Conservation (phyloP, 2,329 filamentous ascomycete species). For the Penicillium sp. region DNA sequence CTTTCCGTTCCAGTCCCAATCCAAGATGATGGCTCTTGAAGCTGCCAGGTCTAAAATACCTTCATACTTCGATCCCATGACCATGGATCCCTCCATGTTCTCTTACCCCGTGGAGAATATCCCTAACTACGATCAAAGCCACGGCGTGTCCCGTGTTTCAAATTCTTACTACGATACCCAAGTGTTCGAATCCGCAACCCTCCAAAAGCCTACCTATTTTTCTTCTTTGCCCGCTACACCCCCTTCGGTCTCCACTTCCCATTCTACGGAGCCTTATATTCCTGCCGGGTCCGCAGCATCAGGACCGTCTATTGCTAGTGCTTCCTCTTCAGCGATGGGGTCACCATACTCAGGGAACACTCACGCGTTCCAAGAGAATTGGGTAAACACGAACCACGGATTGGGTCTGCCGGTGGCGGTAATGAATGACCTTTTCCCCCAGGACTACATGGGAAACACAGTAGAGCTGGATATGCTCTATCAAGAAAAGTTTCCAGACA, state of each 20-base stretch:
- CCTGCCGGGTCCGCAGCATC: slow-evolving; percentile 63
- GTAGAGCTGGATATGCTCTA: slow-evolving; percentile 47
- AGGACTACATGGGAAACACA: slow-evolving; percentile 49
- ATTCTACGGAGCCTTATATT: slow-evolving; percentile 44
- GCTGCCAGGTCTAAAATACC: slow-evolving; percentile 30
- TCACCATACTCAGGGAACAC: slow-evolving; percentile 65
- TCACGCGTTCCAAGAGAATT: slow-evolving; percentile 60
- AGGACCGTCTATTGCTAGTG: slow-evolving; percentile 56
- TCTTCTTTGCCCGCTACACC: slow-evolving; percentile 35
- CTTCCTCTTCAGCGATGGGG: slow-evolving; percentile 65
- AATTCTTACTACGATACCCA: slow-evolving; percentile 33
- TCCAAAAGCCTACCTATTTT: slow-evolving; percentile 28
- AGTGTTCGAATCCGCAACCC: slow-evolving; percentile 29
- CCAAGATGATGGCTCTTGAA: slow-evolving; percentile 37
- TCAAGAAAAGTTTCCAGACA: slow-evolving; percentile 44
- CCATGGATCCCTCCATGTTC: slow-evolving; percentile 37
- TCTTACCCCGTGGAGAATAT: slow-evolving; percentile 30
- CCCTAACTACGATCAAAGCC: slow-evolving; percentile 23
- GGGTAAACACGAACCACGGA: slow-evolving; percentile 53
- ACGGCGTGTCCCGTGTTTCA: slow-evolving; percentile 21
- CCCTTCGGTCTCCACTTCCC: slow-evolving; percentile 31
- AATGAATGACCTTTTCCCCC: slow-evolving; percentile 58
- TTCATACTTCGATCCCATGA: slow-evolving; percentile 31
- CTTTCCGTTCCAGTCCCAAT: slow-evolving; percentile 7
- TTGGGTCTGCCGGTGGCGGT: slow-evolving; percentile 65